These are phyloP conservation scores for Allomyces arbusculus DNA, from an alignment of 192 early-diverging fungal genomes.

Conservation along the genomic window DNA sequence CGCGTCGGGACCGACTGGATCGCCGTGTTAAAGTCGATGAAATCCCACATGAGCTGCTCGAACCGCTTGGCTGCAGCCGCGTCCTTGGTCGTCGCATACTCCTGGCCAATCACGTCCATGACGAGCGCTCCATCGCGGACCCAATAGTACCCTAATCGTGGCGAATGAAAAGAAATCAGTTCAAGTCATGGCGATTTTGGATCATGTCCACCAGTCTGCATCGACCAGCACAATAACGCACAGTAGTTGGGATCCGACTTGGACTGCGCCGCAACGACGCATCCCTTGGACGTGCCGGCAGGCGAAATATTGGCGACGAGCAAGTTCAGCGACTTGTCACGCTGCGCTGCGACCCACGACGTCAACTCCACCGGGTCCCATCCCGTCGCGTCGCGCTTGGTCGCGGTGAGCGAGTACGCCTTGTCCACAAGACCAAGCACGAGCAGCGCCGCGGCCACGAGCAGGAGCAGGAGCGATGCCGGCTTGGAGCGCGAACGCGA, in stretches of 20 bases:
- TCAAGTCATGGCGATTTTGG: too few species aligned
- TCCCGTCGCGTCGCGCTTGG: too few species aligned
- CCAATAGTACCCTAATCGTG: slow-evolving; percentile 30
- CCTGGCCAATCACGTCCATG: slow-evolving; percentile 24
- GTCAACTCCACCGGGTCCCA: too few species aligned
- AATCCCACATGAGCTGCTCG: slow-evolving; percentile 14
- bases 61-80: slow-evolving; percentile 4
- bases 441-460: too few species aligned
- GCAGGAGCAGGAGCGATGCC: too few species aligned
- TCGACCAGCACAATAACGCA: background rate
- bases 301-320: background rate
- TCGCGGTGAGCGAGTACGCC: too few species aligned
- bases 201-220: too few species aligned
- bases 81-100: slow-evolving; percentile 5
- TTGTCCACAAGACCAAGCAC: too few species aligned
- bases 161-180: too few species aligned
- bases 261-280: background rate
- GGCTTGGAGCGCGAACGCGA: too few species aligned
- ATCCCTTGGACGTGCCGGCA: background rate
- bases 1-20: slow-evolving; percentile 9
- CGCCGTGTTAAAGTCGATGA: slow-evolving; percentile 10
- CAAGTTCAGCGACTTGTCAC: background rate
- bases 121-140: slow-evolving; percentile 40
- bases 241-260: background rate
- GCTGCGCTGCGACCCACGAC: background rate